phyloP scores from a whole-genome alignment of 345 rosid genomes.

The Ceriops zippeliana region DNA sequence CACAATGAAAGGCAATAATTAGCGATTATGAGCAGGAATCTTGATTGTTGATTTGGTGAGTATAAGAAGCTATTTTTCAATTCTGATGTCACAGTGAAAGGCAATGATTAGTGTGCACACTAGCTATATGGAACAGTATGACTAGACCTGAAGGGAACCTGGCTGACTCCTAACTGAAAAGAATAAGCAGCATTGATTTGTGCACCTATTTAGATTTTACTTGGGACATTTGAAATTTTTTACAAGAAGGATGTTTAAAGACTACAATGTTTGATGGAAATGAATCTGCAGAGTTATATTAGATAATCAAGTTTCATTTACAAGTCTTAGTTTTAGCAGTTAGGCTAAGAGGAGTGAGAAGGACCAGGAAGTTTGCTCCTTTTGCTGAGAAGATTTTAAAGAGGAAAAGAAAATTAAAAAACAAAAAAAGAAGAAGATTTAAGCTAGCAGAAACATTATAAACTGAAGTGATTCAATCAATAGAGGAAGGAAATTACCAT shows the following conservation, averaged over 20 bases:
- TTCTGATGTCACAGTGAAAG: slow-evolving; percentile 19
- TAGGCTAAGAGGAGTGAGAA: background rate
- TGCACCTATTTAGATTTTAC: background rate
- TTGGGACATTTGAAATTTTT: background rate
- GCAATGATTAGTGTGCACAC: background rate
- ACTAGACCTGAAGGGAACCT: slow-evolving; percentile 6
- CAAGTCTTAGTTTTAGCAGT: background rate
- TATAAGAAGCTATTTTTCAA: slow-evolving; percentile 24
- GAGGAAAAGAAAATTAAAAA: background rate
- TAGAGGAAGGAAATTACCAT: slow-evolving; percentile 28
- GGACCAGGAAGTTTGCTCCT: background rate
- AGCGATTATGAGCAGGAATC: background rate
- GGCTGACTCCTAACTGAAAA: background rate
- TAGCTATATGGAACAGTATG: slow-evolving; percentile 2
- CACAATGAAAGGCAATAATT: slow-evolving; percentile 4
- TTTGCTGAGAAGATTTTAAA: background rate
- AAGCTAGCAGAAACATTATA: background rate
- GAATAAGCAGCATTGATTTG: background rate
- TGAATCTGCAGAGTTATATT: background rate
- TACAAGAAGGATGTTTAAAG: background rate
- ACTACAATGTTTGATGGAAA: background rate
- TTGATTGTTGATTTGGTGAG: slow-evolving; percentile 22
- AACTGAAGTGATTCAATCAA: background rate
- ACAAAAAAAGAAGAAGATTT: background rate
- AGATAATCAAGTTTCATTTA: background rate